These are phyloP conservation scores for Viola odorata DNA, from an alignment of 345 rosid genomes.

Conservation along the genomic window DNA sequence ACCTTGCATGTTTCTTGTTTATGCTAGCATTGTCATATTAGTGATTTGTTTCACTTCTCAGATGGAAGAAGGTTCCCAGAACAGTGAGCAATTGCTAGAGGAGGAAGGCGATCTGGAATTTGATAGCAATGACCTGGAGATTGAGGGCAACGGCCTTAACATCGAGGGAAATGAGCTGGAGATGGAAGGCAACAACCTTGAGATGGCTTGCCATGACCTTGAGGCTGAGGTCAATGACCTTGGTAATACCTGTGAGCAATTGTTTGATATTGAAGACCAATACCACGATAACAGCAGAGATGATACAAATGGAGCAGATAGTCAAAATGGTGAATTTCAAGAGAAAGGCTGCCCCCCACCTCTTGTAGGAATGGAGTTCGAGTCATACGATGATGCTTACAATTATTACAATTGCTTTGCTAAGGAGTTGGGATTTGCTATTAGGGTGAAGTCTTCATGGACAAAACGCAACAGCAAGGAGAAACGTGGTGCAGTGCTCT, in stretches of 20 bases:
- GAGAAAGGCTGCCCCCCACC: constrained; percentile 16
- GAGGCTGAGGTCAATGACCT: constrained; percentile 17
- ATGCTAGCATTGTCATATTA: background rate
- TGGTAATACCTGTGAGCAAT: constrained; percentile 1
- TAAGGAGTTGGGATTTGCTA: constrained; percentile 23
- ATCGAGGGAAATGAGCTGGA: constrained; percentile 13
- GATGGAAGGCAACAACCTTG: constrained; percentile 14
- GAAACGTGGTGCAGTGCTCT: constrained; percentile 26
- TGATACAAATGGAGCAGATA: background rate
- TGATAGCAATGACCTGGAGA: constrained; percentile 5
- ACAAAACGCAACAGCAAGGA: constrained; percentile 28
- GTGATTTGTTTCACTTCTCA: constrained; percentile 7
- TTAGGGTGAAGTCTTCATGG: constrained; percentile 28
- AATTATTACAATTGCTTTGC: constrained; percentile 26
- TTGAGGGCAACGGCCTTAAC: constrained; percentile 6
- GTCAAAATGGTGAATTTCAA: constrained; percentile 4
- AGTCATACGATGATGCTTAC: constrained; percentile 24
- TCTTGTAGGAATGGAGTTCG: constrained; percentile 23
- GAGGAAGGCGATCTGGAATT: constrained; percentile 22
- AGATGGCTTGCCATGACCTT: constrained; percentile 10
- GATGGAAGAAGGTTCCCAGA: constrained; percentile 21
- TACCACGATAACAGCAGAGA: constrained; percentile 1
- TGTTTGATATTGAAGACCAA: constrained; percentile 12
- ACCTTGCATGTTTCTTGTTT: constrained; percentile 3
- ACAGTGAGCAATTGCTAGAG: constrained; percentile 19